Percentiles rank a stretch among this genome's conserved stretches.
These are phyloP conservation scores for Nepenthes gracilis DNA, from an alignment of 148 eudicot genomes.

Conservation along the genomic window DNA sequence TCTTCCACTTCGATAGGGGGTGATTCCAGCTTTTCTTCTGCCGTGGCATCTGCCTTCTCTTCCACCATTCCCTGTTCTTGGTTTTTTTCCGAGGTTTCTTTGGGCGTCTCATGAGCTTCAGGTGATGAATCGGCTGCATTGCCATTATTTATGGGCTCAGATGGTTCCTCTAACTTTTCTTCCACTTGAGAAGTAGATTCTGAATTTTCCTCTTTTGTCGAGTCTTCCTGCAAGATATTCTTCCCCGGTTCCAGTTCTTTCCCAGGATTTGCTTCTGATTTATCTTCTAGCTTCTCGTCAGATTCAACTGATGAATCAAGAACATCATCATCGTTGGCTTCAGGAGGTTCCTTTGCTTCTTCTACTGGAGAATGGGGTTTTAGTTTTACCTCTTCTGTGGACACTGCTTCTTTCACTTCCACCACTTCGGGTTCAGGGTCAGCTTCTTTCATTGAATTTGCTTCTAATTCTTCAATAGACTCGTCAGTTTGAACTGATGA, in stretches of 20 bases:
- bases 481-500: constrained; percentile 9
- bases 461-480: constrained; percentile 5
- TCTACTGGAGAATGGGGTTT: constrained; percentile 5
- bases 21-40: not conserved
- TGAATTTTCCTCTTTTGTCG: constrained; percentile 2
- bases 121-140: constrained; percentile 6
- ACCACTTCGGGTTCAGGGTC: constrained; percentile 10
- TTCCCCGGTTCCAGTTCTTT: not conserved
- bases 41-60: not conserved
- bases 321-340: constrained; percentile 11
- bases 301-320: constrained; percentile 8
- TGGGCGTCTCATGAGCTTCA: constrained; percentile 5
- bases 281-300: constrained; percentile 2
- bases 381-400: not conserved
- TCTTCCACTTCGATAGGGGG: constrained; percentile 5
- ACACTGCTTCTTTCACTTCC: not conserved
- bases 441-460: constrained; percentile 13
- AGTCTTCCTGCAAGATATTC: not conserved
- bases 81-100: not conserved
- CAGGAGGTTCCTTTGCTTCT: constrained; percentile 8
- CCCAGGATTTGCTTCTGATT: not conserved
- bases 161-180: constrained; percentile 8
- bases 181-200: constrained; percentile 6
- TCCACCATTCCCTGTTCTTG: constrained; percentile 1
- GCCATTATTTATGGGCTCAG: constrained; percentile 9